Evolutionary conservation across 2,329 filamentous ascomycete species (phyloP).

Genomic region (Fusarium mundagurra): DNA sequence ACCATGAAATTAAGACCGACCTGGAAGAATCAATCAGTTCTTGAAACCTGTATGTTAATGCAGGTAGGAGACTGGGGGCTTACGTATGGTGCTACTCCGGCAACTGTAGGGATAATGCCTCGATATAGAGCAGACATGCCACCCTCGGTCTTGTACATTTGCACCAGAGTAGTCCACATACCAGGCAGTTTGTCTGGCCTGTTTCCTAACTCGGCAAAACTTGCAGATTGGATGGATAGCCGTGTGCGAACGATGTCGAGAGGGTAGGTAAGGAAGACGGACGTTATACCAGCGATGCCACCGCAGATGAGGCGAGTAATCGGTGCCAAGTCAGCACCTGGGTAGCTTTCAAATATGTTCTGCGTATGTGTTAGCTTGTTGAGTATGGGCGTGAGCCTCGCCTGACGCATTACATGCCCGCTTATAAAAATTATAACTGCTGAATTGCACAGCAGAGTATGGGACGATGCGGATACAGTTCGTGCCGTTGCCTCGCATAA

Average conservation of each 20-base stretch:
- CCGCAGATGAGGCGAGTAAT: constrained; percentile 86
- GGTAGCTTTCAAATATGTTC: constrained; percentile 80
- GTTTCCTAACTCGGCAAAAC: constrained; percentile 79
- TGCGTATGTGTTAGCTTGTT: constrained; percentile 36
- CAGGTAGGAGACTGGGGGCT: constrained; percentile 30
- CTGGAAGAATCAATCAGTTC: constrained; percentile 52
- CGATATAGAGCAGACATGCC: constrained; percentile 88
- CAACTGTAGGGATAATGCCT: constrained; percentile 92
- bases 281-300: constrained; percentile 92
- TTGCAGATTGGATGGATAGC: constrained; percentile 97
- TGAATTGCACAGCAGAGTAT: constrained; percentile 98
- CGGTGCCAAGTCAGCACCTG: constrained; percentile 78
- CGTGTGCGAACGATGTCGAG: constrained; percentile 97
- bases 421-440: constrained; percentile 98
- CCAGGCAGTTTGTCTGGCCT: constrained; percentile 78
- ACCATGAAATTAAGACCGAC: constrained; percentile 99
- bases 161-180: constrained; percentile 85
- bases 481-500: constrained; percentile 97
- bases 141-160: constrained; percentile 93
- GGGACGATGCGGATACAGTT: constrained; percentile 99
- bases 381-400: too few species aligned
- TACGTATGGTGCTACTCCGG: constrained; percentile 94
- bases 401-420: constrained; percentile 64
- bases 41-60: background rate
- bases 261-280: constrained; percentile 93